Evolutionary conservation across 768 basidiomycete genomes (phyloP).

Genomic region (Naganishia onofrii): DNA sequence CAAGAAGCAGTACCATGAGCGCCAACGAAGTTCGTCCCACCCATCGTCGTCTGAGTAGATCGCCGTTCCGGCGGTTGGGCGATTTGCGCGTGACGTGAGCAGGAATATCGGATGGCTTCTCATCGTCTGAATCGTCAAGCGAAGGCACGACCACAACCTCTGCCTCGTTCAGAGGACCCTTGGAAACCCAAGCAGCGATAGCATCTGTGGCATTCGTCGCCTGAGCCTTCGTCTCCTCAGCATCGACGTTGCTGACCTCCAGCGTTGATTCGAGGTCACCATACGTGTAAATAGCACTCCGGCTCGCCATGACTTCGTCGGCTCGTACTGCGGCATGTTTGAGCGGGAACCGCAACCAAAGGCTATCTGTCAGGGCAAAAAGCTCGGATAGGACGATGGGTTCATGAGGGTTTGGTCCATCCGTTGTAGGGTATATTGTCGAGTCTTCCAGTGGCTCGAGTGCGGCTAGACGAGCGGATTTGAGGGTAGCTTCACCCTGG

Average conservation of each 20-base stretch:
- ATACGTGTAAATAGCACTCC: conserved; percentile 47
- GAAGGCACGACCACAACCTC: conserved; percentile 7
- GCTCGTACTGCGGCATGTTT: conserved; percentile 41
- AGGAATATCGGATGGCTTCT: not conserved
- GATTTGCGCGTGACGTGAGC: not conserved
- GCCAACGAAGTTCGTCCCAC: conserved; percentile 9
- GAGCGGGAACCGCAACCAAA: conserved; percentile 44
- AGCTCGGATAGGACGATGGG: conserved; percentile 47
- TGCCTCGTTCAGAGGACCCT: conserved; percentile 4
- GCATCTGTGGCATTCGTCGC: not conserved
- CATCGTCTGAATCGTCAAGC: conserved; percentile 12
- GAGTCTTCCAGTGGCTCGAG: conserved; percentile 10
- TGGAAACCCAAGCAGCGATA: conserved; percentile 6
- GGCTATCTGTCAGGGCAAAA: conserved; percentile 42
- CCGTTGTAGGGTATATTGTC: conserved; percentile 15
- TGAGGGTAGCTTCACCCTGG: not conserved
- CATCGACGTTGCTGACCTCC: not conserved
- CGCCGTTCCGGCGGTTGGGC: not conserved
- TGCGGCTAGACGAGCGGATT: conserved; percentile 1
- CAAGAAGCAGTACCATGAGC: conserved; percentile 12
- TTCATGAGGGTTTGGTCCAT: conserved; percentile 40
- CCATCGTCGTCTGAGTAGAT: not conserved
- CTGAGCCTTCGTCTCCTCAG: not conserved
- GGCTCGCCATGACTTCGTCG: conserved; percentile 46
- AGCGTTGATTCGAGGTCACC: conserved; percentile 9